Percentiles rank a stretch among this genome's conserved stretches.
These are phyloP conservation scores for Citrullus colocynthis DNA, from an alignment of 306 rosid species.

Conservation along the genomic window DNA sequence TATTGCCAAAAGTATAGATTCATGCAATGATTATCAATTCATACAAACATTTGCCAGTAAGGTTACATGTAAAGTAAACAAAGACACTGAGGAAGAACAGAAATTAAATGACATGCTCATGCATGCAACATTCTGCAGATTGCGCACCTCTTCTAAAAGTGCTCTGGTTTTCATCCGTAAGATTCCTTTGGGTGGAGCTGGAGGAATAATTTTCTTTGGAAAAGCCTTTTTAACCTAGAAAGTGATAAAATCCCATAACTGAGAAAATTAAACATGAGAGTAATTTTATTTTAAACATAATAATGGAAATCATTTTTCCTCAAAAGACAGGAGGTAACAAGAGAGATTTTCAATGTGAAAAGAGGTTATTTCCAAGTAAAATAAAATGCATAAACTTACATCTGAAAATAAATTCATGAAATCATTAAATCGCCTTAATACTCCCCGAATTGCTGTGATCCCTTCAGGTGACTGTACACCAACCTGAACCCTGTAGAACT, in stretches of 20 bases:
- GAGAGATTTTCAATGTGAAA: not conserved
- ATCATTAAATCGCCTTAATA: constrained; percentile 90
- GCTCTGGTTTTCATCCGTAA: constrained; percentile 73
- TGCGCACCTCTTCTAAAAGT: constrained; percentile 81
- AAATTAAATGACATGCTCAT: not conserved
- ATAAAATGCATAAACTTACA: constrained; percentile 40
- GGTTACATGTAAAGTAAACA: not conserved
- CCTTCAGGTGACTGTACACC: constrained; percentile 64
- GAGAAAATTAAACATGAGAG: constrained; percentile 11
- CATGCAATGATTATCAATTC: not conserved
- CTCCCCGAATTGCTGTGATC: constrained; percentile 46
- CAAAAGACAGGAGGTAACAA: not conserved
- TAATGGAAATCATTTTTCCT: not conserved
- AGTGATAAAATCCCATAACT: constrained; percentile 11
- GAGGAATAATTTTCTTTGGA: constrained; percentile 71
- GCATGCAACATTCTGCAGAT: not conserved
- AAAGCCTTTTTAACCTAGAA: constrained; percentile 67
- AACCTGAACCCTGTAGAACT: constrained; percentile 99
- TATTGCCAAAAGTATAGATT: not conserved
- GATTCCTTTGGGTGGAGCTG: constrained; percentile 92
- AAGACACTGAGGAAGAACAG: not conserved
- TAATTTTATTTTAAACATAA: constrained; percentile 5
- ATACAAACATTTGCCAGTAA: not conserved
- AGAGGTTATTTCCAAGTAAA: not conserved
- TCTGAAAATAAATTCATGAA: constrained; percentile 67